Evolutionary conservation across 805 yeast genomes (phyloP).

Genomic region (Yarrowia keelungensis): DNA sequence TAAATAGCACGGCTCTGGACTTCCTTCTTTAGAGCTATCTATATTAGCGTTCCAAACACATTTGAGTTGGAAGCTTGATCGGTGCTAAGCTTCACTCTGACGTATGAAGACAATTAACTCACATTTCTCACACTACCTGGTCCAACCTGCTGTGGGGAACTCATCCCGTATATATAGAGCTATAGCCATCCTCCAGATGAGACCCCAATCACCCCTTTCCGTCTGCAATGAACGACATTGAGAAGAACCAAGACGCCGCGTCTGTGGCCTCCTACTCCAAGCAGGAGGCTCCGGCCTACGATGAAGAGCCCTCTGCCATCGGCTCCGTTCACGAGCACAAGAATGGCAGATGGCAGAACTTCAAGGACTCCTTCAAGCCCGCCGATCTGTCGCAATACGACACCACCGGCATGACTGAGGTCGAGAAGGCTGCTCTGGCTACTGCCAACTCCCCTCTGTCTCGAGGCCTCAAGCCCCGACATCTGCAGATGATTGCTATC

Average conservation of each 20-base stretch:
- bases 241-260: conserved; percentile 4
- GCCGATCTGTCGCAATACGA: conserved; percentile 53
- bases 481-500: conserved; percentile 69
- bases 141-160: conserved; percentile 15
- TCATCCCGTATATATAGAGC: neutral
- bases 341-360: conserved; percentile 44
- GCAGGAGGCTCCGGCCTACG: conserved; percentile 15
- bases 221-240: conserved; percentile 27
- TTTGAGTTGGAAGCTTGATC: neutral
- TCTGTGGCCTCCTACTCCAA: neutral
- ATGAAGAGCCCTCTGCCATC: conserved; percentile 18
- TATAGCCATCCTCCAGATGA: neutral
- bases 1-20: conserved; percentile 28
- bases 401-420: conserved; percentile 48
- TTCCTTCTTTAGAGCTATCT: conserved; percentile 7
- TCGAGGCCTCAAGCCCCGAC: conserved; percentile 51
- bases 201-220: neutral
- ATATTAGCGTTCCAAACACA: conserved; percentile 14
- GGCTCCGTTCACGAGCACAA: conserved; percentile 20
- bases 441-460: conserved; percentile 66
- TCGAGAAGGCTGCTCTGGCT: conserved; percentile 52
- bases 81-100: neutral
- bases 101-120: conserved; percentile 6
- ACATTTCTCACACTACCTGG: conserved; percentile 1
- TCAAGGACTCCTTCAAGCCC: conserved; percentile 55